Conservation (phyloP, 768 basidiomycete species). For the Collybia nuda region DNA sequence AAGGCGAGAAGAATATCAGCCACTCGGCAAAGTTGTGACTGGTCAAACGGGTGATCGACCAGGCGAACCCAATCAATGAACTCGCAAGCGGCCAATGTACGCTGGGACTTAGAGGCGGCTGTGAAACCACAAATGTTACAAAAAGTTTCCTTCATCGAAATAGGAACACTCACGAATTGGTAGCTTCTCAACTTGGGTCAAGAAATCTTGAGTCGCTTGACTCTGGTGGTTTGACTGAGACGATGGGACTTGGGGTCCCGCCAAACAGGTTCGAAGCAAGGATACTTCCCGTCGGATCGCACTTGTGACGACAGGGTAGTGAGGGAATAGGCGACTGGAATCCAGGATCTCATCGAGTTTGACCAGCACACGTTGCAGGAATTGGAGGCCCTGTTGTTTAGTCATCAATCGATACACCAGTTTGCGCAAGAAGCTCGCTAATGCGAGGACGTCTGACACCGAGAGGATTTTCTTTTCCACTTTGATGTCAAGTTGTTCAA, state of each 20-base stretch:
- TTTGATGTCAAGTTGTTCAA: conserved; percentile 79
- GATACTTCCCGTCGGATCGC: conserved; percentile 47
- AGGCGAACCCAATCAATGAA: conserved; percentile 68
- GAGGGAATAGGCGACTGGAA: conserved; percentile 25
- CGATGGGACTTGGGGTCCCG: conserved; percentile 11
- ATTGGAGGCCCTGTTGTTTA: conserved; percentile 46
- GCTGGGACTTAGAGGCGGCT: conserved; percentile 21
- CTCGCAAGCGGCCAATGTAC: conserved; percentile 45
- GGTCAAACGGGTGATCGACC: conserved; percentile 28
- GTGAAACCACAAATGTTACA: neutral
- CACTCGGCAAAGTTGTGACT: conserved; percentile 40
- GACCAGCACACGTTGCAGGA: conserved; percentile 30
- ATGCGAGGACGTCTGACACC: conserved; percentile 61
- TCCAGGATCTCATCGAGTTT: conserved; percentile 37
- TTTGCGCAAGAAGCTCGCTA: conserved; percentile 64
- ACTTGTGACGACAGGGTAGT: conserved; percentile 29
- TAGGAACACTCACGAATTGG: conserved; percentile 42
- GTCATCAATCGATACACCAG: conserved; percentile 57
- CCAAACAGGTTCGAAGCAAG: conserved; percentile 37
- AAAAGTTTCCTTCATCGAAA: neutral
- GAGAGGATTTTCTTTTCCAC: conserved; percentile 50
- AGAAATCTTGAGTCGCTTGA: conserved; percentile 38
- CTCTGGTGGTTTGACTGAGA: conserved; percentile 1
- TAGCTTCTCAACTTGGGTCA: conserved; percentile 41
- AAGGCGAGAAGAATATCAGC: conserved; percentile 36